Percentiles rank a stretch among this genome's conserved stretches.
phyloP scores from a whole-genome alignment of 805 yeast genomes.

The Kurtzmaniella fragi region DNA sequence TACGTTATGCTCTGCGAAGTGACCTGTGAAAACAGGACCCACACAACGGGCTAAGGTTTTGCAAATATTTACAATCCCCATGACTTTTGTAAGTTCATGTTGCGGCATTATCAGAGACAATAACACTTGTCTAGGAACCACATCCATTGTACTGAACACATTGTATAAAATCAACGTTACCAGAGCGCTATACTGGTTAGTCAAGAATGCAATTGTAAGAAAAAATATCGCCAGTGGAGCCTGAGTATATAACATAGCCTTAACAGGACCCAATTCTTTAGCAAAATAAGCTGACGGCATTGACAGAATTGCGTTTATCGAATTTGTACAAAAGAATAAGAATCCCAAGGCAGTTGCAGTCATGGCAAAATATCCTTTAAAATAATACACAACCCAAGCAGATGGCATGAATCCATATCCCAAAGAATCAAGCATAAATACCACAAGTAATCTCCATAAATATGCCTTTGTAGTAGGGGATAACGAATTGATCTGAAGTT shows the following conservation, averaged over 20 bases:
- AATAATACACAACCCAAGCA: slow-evolving; percentile 85
- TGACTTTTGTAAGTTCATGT: slow-evolving; percentile 63
- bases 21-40: slow-evolving; percentile 80
- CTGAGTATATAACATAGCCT: slow-evolving; percentile 69
- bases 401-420: slow-evolving; percentile 87
- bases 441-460: slow-evolving; percentile 44
- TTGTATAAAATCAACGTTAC: slow-evolving; percentile 50
- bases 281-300: slow-evolving; percentile 73
- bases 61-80: slow-evolving; percentile 84
- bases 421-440: slow-evolving; percentile 81
- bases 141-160: slow-evolving; percentile 77
- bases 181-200: slow-evolving; percentile 42
- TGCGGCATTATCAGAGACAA: slow-evolving; percentile 62
- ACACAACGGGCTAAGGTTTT: slow-evolving; percentile 80
- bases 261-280: slow-evolving; percentile 67
- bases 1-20: slow-evolving; percentile 48
- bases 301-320: slow-evolving; percentile 63
- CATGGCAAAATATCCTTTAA: slow-evolving; percentile 50
- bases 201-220: slow-evolving; percentile 28
- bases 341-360: slow-evolving; percentile 59
- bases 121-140: slow-evolving; percentile 82
- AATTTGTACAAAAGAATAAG: slow-evolving; percentile 59
- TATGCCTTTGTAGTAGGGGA: slow-evolving; percentile 40
- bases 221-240: slow-evolving; percentile 71
- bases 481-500: slow-evolving; percentile 22